phyloP scores from a whole-genome alignment of 2,329 filamentous ascomycete species.

The Ceratocystis papillata region DNA sequence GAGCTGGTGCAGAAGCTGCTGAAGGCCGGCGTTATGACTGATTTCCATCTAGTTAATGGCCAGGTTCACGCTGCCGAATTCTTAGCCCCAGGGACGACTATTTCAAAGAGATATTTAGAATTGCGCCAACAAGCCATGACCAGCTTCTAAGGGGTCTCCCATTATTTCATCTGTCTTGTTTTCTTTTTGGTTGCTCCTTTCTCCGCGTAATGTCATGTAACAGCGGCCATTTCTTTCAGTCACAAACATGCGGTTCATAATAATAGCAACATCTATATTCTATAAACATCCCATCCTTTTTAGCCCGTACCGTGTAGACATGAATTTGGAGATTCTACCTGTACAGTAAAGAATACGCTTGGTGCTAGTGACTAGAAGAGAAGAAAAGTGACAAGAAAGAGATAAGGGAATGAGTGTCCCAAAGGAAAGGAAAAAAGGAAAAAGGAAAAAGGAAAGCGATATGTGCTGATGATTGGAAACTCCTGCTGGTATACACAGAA shows the following conservation, averaged over 20 bases:
- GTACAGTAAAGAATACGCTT: slow-evolving; percentile 3
- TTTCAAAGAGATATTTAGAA: not conserved
- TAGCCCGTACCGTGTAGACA: slow-evolving; percentile 4
- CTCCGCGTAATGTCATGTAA: not conserved
- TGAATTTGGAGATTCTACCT: slow-evolving; percentile 5
- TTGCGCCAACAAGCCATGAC: slow-evolving; percentile 8
- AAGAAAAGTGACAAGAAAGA: slow-evolving; percentile 14
- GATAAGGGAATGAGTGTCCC: not conserved
- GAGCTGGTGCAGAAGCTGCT: slow-evolving; percentile 31
- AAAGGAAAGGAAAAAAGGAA: not conserved
- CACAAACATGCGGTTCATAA: slow-evolving; percentile 1
- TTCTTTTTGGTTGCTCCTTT: not conserved
- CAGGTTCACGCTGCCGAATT: slow-evolving; percentile 30
- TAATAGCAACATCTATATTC: slow-evolving; percentile 7
- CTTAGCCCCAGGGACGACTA: slow-evolving; percentile 14
- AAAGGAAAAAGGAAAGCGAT: not conserved
- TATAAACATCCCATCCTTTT: slow-evolving; percentile 10
- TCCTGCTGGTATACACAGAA: slow-evolving; percentile 12
- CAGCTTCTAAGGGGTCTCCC: not conserved
- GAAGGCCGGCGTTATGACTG: slow-evolving; percentile 31
- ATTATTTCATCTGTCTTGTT: not conserved
- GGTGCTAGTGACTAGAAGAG: slow-evolving; percentile 8
- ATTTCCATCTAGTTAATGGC: slow-evolving; percentile 35
- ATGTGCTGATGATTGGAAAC: slow-evolving; percentile 1
- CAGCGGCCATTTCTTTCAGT: not conserved